Evolutionary conservation across 2,329 filamentous ascomycete genomes (phyloP).

Genomic region (Fusarium nodosum): DNA sequence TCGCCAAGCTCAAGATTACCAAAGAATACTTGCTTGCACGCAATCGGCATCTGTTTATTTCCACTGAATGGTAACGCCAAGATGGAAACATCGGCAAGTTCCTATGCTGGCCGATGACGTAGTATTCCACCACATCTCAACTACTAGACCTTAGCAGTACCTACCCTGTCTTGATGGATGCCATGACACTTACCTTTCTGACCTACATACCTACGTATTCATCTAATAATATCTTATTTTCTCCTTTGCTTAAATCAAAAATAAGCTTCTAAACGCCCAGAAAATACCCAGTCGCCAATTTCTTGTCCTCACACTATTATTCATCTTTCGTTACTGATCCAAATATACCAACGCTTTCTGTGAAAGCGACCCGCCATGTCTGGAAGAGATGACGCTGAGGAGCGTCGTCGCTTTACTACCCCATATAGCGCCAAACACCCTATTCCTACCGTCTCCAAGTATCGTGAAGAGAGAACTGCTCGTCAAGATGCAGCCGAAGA

Average conservation of each 20-base stretch:
- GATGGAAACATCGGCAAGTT: constrained; percentile 46
- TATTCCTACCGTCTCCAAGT: constrained; percentile 64
- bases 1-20: constrained; percentile 30
- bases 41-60: constrained; percentile 30
- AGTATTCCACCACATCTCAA: constrained; percentile 29
- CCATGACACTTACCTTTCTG: constrained; percentile 12
- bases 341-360: background rate
- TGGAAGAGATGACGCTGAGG: constrained; percentile 55
- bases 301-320: constrained; percentile 3
- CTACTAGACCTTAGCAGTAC: constrained; percentile 2
- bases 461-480: constrained; percentile 61
- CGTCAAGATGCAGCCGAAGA: constrained; percentile 58
- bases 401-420: constrained; percentile 55
- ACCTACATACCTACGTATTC: background rate
- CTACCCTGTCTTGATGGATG: constrained; percentile 14
- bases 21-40: constrained; percentile 27
- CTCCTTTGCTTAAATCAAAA: background rate
- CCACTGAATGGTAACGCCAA: constrained; percentile 40
- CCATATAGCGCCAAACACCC: constrained; percentile 61
- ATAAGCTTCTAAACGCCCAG: constrained; percentile 24
- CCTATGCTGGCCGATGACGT: constrained; percentile 44
- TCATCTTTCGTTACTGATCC: constrained; percentile 7
- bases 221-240: constrained; percentile 13
- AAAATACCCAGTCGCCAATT: background rate
- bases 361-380: constrained; percentile 50